Base-by-base conservation (phyloP, 2,329 filamentous ascomycete species). In the Beauveria bassiana region DNA sequence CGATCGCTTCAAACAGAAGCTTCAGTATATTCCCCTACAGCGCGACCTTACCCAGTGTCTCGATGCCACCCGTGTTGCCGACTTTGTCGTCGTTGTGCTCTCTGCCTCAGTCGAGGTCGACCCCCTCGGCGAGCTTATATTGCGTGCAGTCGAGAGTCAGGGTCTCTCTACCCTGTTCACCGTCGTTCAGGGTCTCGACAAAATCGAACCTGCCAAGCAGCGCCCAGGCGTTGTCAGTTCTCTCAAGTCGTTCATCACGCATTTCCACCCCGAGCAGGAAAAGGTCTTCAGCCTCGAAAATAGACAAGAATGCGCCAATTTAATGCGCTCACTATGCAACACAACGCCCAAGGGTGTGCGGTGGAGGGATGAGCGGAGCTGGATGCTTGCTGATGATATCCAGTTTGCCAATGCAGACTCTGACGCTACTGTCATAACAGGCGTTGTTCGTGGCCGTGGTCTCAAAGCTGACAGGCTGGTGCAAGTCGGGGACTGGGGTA, bases 351-450 rank as follows among this genome's bases (percentile, higher is more conserved):
- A 96, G 77, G 95, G 95, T 1, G 85, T 99, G n/a, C 81, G 88
- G 65, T 99, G 95, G 95, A 86, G 95, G 68, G 95, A 99, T 58
- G 91, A 96, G 66, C 84, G 95, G 67, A 96, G 92, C 68, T 99
- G 95, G 90, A 91, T 99, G 88, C 78, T 96, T 62, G 85, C 93
- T 5, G 95, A 99, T 66, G 84, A 93, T 31, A 79, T 96, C 59
- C 77, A 84, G 67, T 96, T 92, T 81, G 81, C 85, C 12, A 80
- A 84, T 31, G 79, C 76, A 5, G 80, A 81, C 12, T 78, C 81
- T 1, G 81, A 83, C n/a, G 78, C 86, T 47, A 89, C 91, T 9
- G 78, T 93, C 8, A 71, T 99, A 47, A 96, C 91, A 0, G 95
- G 95, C 66, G 85, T 95, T 3, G 86, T 98, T 31, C 84, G 95